Conservation (phyloP, 2,329 filamentous ascomycete genomes). For the Fusarium dlaminii region DNA sequence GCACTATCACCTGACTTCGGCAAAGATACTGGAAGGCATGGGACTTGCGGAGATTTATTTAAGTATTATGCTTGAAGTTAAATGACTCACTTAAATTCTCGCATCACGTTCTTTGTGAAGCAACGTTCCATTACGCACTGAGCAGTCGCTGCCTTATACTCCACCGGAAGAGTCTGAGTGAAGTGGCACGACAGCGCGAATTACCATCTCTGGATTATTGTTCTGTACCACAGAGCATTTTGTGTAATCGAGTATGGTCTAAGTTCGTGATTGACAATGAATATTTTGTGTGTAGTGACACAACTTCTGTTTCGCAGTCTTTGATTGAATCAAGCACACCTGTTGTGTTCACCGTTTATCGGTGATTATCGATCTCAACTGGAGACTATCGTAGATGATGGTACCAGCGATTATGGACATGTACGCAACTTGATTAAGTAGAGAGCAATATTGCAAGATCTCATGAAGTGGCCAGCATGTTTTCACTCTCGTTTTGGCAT, state of each 20-base stretch:
- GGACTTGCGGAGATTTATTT: not conserved
- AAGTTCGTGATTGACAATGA: not conserved
- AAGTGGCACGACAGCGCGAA: not conserved
- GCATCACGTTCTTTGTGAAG: not conserved
- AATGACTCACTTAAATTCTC: not conserved
- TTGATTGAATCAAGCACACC: too few species aligned
- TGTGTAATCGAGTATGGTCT: not conserved
- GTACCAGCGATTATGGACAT: too few species aligned
- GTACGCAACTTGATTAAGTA: rapidly evolving
- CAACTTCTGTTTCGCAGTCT: too few species aligned
- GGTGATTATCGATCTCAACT: not conserved
- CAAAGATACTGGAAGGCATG: not conserved
- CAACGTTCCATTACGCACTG: not conserved
- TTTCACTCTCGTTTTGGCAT: rapidly evolving
- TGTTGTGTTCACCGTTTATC: too few species aligned
- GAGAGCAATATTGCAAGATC: not conserved
- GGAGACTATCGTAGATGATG: not conserved
- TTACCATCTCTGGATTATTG: not conserved
- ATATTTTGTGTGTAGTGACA: too few species aligned
- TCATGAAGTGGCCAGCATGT: rapidly evolving
- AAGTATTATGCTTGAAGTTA: not conserved
- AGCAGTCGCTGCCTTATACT: rapidly evolving
- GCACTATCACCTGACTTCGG: not conserved
- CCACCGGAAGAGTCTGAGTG: too few species aligned
- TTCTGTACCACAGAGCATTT: not conserved